A percentile compares a stretch with the other conserved stretches of the same genome.
Conservation (phyloP, 2,329 filamentous ascomycete genomes). For the Lecanosticta acicola region DNA sequence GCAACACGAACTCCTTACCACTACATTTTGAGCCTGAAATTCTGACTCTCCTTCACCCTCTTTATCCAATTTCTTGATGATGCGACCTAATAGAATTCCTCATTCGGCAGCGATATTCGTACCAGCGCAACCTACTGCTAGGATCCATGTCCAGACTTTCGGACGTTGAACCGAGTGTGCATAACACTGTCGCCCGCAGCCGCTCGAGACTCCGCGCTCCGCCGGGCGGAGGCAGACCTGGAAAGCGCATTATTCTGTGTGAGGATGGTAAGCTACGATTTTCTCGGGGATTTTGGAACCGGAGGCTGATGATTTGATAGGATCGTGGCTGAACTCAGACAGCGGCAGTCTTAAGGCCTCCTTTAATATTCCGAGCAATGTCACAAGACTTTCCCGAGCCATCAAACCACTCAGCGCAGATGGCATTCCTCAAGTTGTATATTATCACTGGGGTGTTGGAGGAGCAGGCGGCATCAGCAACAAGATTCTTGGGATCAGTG, state of each 20-base stretch:
- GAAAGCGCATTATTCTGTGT: constrained; percentile 24
- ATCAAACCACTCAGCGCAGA: constrained; percentile 45
- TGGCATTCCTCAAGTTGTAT: constrained; percentile 47
- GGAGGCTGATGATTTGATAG: constrained; percentile 17
- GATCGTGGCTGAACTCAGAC: constrained; percentile 48
- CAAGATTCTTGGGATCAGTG: constrained; percentile 30
- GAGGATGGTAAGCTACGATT: constrained; percentile 23
- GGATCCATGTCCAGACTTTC: constrained; percentile 15
- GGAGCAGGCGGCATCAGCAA: constrained; percentile 40
- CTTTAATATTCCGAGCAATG: constrained; percentile 44
- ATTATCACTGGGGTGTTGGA: constrained; percentile 48
- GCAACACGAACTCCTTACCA: background rate
- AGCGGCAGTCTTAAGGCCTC: constrained; percentile 41
- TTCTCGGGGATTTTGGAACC: background rate
- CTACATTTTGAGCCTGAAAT: background rate
- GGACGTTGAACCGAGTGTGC: constrained; percentile 10
- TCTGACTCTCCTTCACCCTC: background rate
- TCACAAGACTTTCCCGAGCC: constrained; percentile 46
- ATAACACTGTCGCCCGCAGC: constrained; percentile 4
- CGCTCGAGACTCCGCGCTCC: background rate
- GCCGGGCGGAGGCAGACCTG: constrained; percentile 9
- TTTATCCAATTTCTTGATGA: constrained; percentile 1
- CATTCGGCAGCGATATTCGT: background rate
- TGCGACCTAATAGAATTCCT: constrained; percentile 6
- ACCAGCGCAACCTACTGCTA: background rate